Percentiles rank a stretch among this genome's conserved stretches.
phyloP scores from a whole-genome alignment of 2,329 filamentous ascomycete species.

The Alternaria sp. region DNA sequence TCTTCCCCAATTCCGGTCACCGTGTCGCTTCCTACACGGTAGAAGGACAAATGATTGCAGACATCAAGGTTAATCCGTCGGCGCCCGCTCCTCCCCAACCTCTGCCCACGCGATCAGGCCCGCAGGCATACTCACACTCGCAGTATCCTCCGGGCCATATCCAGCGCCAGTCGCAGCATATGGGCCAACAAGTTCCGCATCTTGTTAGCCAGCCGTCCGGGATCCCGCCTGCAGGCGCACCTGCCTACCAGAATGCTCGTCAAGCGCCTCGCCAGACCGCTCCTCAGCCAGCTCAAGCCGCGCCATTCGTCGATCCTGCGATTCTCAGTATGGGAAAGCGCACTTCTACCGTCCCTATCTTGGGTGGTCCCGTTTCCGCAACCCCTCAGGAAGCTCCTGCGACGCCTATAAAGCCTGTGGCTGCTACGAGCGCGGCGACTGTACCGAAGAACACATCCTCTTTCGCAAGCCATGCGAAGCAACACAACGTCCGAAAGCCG shows the following conservation, averaged over 20 bases:
- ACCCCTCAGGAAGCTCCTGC: conserved; percentile 49
- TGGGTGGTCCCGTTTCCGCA: conserved; percentile 25
- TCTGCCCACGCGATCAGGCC: conserved; percentile 22
- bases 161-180: conserved; percentile 13
- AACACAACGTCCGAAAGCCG: conserved; percentile 40
- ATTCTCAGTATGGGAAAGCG: conserved; percentile 71
- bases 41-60: conserved; percentile 64
- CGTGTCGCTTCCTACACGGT: conserved; percentile 61
- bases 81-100: conserved; percentile 26
- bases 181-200: conserved; percentile 14
- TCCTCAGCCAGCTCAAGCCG: conserved; percentile 30
- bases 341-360: conserved; percentile 34
- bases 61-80: conserved; percentile 60
- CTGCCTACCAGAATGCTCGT: neutral
- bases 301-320: conserved; percentile 76
- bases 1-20: conserved; percentile 62
- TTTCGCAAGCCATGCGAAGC: conserved; percentile 44
- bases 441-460: conserved; percentile 48
- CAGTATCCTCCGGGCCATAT: conserved; percentile 28
- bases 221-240: conserved; percentile 8
- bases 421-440: conserved; percentile 42
- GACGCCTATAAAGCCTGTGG: conserved; percentile 52
- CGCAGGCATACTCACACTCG: conserved; percentile 25
- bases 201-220: conserved; percentile 20
- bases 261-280: conserved; percentile 20